Evolutionary conservation across 208 protist species (phyloP).

Genomic region (Novymonas esmeraldas): DNA sequence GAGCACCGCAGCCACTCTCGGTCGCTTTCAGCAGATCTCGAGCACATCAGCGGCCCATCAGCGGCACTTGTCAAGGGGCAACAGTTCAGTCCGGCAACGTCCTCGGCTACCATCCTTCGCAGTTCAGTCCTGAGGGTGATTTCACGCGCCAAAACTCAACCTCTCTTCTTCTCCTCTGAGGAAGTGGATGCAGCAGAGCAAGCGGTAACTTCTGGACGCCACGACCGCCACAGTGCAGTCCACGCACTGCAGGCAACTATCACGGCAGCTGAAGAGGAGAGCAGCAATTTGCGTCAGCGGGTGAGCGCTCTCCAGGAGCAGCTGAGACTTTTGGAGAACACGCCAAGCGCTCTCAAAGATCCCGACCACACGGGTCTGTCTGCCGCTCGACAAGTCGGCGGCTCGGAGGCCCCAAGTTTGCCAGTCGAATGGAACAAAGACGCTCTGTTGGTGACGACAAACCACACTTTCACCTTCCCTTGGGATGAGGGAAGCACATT

Average conservation of each 20-base stretch:
- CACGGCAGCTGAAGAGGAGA: neutral
- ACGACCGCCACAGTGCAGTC: neutral
- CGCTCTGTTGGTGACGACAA: slow-evolving; percentile 31
- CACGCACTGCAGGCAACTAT: neutral
- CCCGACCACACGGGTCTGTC: neutral
- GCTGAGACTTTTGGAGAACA: slow-evolving; percentile 3
- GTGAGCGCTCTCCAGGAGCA: slow-evolving; percentile 7
- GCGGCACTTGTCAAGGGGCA: neutral
- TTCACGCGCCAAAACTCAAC: neutral
- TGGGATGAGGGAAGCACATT: slow-evolving; percentile 37
- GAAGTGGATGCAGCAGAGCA: slow-evolving; percentile 15
- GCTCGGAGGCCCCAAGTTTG: slow-evolving; percentile 25
- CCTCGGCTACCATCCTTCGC: slow-evolving; percentile 11
- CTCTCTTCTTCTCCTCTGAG: slow-evolving; percentile 19
- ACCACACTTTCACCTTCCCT: slow-evolving; percentile 37
- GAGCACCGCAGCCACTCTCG: slow-evolving; percentile 25
- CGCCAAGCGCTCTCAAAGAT: neutral
- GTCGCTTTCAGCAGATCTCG: slow-evolving; percentile 15
- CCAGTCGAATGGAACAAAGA: slow-evolving; percentile 14
- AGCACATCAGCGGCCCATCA: neutral
- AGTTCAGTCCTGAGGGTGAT: slow-evolving; percentile 22
- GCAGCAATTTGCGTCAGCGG: neutral
- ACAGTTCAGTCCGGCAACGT: slow-evolving; percentile 11
- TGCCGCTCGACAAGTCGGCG: slow-evolving; percentile 19
- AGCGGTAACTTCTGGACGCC: neutral